Conservation (phyloP, 2,329 filamentous ascomycete genomes). For the Cladosporium sp. region DNA sequence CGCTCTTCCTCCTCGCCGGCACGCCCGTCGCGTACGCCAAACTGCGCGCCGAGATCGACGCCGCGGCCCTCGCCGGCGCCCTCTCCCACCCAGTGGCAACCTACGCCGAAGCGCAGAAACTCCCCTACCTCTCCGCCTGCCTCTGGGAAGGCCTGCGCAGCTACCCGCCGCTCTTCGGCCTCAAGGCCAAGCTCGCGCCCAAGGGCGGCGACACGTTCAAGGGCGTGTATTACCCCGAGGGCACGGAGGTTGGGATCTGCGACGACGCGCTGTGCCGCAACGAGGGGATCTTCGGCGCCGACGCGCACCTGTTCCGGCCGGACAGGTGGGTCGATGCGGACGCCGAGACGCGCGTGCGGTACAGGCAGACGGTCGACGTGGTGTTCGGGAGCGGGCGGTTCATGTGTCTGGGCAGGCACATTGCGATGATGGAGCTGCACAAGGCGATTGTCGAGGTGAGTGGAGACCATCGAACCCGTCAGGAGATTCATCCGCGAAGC, state of each 20-base stretch:
- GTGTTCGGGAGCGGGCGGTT: constrained; percentile 43
- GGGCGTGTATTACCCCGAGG: constrained; percentile 40
- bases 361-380: constrained; percentile 37
- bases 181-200: constrained; percentile 22
- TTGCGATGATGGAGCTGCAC: constrained; percentile 45
- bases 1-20: constrained; percentile 44
- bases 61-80: constrained; percentile 15
- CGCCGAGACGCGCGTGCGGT: constrained; percentile 30
- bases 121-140: constrained; percentile 28
- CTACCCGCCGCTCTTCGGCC: constrained; percentile 26
- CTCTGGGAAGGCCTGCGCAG: constrained; percentile 29
- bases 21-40: constrained; percentile 40
- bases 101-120: constrained; percentile 20
- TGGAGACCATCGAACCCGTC: background rate
- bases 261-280: constrained; percentile 37
- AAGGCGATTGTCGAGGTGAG: constrained; percentile 45
- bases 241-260: constrained; percentile 41
- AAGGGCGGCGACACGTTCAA: constrained; percentile 25
- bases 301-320: constrained; percentile 41
- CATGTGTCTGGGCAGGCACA: constrained; percentile 43
- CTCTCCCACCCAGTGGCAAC: constrained; percentile 16
- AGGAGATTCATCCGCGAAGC: too few relatives aligned
- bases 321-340: constrained; percentile 45
- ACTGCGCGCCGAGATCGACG: constrained; percentile 44
- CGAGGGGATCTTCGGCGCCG: constrained; percentile 34